Percentiles rank a stretch among this genome's conserved stretches.
phyloP scores from a whole-genome alignment of 148 eudicot genomes.

The Simmondsia chinensis region DNA sequence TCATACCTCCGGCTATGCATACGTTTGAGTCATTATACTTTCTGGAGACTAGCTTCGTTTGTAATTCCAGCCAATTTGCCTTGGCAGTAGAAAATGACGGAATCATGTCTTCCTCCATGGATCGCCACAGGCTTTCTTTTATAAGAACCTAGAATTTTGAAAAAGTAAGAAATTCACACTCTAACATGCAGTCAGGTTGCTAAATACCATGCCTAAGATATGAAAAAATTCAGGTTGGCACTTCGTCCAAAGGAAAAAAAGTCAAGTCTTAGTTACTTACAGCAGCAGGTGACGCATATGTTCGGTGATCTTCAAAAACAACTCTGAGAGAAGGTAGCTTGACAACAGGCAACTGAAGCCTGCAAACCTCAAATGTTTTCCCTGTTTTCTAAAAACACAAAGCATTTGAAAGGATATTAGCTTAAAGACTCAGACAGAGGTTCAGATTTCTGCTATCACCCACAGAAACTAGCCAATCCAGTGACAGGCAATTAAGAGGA shows the following conservation, averaged over 20 bases:
- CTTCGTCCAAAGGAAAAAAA: neutral
- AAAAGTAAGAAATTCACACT: neutral
- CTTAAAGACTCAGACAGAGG: too few relatives aligned
- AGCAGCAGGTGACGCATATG: slow-evolving; percentile 82
- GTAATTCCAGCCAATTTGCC: slow-evolving; percentile 87
- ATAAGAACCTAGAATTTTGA: slow-evolving; percentile 40
- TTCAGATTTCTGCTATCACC: too few relatives aligned
- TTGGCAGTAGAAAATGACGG: slow-evolving; percentile 51
- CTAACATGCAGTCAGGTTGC: neutral
- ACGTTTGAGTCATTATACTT: slow-evolving; percentile 57
- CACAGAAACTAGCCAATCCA: neutral
- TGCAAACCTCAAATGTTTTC: slow-evolving; percentile 66
- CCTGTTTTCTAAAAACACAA: slow-evolving; percentile 61
- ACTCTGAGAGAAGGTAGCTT: slow-evolving; percentile 60
- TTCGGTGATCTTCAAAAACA: slow-evolving; percentile 91
- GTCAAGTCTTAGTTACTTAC: slow-evolving; percentile 51
- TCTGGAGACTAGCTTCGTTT: slow-evolving; percentile 48
- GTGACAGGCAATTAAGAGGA: slow-evolving; percentile 2
- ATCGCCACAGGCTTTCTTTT: slow-evolving; percentile 66
- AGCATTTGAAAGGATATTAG: too few relatives aligned
- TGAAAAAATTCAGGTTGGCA: too few relatives aligned
- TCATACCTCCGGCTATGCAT: slow-evolving; percentile 96
- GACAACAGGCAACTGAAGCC: slow-evolving; percentile 83
- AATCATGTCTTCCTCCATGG: slow-evolving; percentile 82
- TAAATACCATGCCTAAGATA: too few relatives aligned